Base-by-base conservation (phyloP, 768 basidiomycete species). In the Boletellus emodensis region DNA sequence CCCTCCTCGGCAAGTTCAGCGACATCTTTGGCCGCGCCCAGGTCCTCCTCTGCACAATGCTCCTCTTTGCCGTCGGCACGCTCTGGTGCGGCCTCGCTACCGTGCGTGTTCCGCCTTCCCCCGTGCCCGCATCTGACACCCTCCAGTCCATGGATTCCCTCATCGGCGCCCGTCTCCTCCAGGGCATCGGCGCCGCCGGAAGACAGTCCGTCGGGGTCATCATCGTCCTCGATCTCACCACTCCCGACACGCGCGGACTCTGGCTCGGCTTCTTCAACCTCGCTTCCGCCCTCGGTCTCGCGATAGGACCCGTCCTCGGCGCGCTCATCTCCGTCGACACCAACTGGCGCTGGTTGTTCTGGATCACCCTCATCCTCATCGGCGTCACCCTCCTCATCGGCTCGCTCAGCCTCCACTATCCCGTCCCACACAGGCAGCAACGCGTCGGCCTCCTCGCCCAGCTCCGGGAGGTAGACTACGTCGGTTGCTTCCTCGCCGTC, bases 271-370 rank as follows among this genome's bases (percentile, higher is more conserved):
- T 67, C 55, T 69, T 69, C 54, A 70, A 63, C 35, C 61, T 66
- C 32, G 57, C 70, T 1, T 69, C 75, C 20, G 69, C 75, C 24
- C 46, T 72, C n/a, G 75, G 76, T n/a, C 62, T 71, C 8, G 71
- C 77, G 34, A 60, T 75, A 35, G 77, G 77, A 1, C 77, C 77
- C 3, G 66, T 78, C 12, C 53, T 79, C 5, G 77, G 77, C 7
- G 77, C 77, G 18, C 59, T 73, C 34, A 66, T 78, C 44, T 70
- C 75, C 4, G 71, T 74, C 54, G 66, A 75, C 37, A 55, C 70
- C 8, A 41, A 66, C 7, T 78, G 76, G 76, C 61, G 76, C 54
- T 77, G 76, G 76, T 58, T 72, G 40, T 77, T 76, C 61, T 76
- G 73, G 62, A 75, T 74, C 48, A 70, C 70, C 0, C 42, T 70